Evolutionary conservation across 163 green algal species (phyloP).

Genomic region (Coccomyxa subellipsoidea): DNA sequence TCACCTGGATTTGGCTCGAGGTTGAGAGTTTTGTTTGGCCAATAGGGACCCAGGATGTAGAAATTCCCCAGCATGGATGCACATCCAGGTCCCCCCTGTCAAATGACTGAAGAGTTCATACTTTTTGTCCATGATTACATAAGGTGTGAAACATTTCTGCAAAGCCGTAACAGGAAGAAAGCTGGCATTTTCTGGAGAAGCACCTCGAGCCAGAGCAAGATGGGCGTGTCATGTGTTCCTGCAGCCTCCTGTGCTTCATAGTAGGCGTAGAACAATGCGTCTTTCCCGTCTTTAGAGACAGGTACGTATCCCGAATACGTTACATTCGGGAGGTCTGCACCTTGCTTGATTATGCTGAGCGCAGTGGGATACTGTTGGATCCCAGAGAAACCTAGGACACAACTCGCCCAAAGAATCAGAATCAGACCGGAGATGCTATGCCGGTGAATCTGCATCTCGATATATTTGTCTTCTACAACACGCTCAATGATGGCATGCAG

Average conservation of each 20-base stretch:
- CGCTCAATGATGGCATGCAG: no score
- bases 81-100: slow-evolving; percentile 31
- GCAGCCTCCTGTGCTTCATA: slow-evolving; percentile 10
- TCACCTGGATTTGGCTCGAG: slow-evolving; percentile 30
- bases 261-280: slow-evolving; percentile 23
- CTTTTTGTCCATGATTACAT: no score
- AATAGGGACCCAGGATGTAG: slow-evolving; percentile 35
- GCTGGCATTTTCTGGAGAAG: no score
- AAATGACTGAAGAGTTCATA: no score
- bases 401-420: not conserved
- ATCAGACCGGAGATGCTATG: no score
- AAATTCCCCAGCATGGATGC: slow-evolving; percentile 36
- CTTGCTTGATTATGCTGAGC: no score
- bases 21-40: slow-evolving; percentile 15
- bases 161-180: no score
- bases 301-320: slow-evolving; percentile 16
- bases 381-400: not conserved
- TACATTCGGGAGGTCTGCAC: slow-evolving; percentile 12
- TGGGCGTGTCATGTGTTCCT: not conserved
- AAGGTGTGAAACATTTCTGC: no score
- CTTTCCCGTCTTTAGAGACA: not conserved
- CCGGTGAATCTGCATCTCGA: no score
- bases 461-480: no score
- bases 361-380: no score
- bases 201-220: slow-evolving; percentile 43